A percentile compares a stretch with the other conserved stretches of the same genome.
These are phyloP conservation scores for Boletales sp. DNA, from an alignment of 768 basidiomycete genomes.

Conservation along the genomic window DNA sequence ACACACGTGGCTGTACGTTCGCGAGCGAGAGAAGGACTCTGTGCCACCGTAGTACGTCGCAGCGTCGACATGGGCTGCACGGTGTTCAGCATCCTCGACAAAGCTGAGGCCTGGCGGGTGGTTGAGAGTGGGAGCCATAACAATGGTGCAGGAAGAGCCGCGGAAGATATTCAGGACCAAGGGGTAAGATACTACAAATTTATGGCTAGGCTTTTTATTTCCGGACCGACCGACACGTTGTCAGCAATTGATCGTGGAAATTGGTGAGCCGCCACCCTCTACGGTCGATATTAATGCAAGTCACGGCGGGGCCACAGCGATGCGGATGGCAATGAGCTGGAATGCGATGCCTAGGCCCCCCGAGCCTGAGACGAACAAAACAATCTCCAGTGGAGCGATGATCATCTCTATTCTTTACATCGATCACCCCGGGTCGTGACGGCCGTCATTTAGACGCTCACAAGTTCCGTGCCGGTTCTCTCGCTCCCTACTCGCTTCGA, in stretches of 20 bases:
- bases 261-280: background rate
- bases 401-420: background rate
- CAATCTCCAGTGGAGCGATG: no score
- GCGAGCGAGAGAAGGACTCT: conserved; percentile 74
- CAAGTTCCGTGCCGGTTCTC: conserved; percentile 1
- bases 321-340: no score
- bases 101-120: conserved; percentile 67
- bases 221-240: background rate
- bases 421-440: no score
- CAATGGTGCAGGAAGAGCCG: background rate
- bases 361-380: no score
- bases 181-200: conserved; percentile 7
- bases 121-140: conserved; percentile 62
- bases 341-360: no score
- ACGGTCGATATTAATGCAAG: no score
- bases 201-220: conserved; percentile 1
- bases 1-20: conserved; percentile 85
- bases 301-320: no score
- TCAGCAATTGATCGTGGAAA: background rate
- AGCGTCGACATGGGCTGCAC: conserved; percentile 61
- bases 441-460: background rate
- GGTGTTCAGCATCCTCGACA: conserved; percentile 54
- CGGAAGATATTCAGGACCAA: conserved; percentile 8
- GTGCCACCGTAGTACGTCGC: conserved; percentile 79
- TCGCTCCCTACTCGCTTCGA: no score